Evolutionary conservation across 1,284 basidiomycete genomes (phyloP).

Genomic region (Moesziomyces antarcticus): DNA sequence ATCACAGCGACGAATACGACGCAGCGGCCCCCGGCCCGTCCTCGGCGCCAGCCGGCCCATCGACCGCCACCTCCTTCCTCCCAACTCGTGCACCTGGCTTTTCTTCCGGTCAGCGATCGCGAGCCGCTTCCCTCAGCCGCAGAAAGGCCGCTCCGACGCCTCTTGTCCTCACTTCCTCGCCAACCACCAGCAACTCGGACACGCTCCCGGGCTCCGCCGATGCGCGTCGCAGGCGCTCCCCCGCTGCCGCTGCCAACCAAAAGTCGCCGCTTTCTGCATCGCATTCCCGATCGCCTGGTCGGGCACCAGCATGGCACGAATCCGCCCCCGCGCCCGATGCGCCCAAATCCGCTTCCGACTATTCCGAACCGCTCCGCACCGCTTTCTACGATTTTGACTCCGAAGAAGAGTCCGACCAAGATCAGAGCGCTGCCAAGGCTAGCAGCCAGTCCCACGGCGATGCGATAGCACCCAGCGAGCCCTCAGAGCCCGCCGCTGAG

Average conservation of each 20-base stretch:
- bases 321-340: slow-evolving; percentile 1
- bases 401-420: slow-evolving; percentile 4
- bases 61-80: slow-evolving; percentile 8
- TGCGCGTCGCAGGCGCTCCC: slow-evolving; percentile 21
- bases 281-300: slow-evolving; percentile 1
- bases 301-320: slow-evolving; percentile 1
- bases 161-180: slow-evolving; percentile 35
- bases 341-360: slow-evolving; percentile 7
- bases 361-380: slow-evolving; percentile 24
- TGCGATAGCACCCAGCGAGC: background rate
- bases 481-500: background rate
- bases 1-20: background rate
- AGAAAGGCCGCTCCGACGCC: slow-evolving; percentile 36
- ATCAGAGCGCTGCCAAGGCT: slow-evolving; percentile 1
- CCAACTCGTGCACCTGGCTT: slow-evolving; percentile 21
- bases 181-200: slow-evolving; percentile 22
- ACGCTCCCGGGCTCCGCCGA: slow-evolving; percentile 24
- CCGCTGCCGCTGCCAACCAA: slow-evolving; percentile 16
- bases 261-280: slow-evolving; percentile 28
- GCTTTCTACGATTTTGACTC: slow-evolving; percentile 37
- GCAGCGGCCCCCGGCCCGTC: background rate
- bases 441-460: slow-evolving; percentile 1
- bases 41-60: background rate
- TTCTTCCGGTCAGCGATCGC: slow-evolving; percentile 20
- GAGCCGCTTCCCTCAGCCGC: slow-evolving; percentile 16